phyloP scores from a whole-genome alignment of 176 grass and related monocot species.

The Ananas comosus region DNA sequence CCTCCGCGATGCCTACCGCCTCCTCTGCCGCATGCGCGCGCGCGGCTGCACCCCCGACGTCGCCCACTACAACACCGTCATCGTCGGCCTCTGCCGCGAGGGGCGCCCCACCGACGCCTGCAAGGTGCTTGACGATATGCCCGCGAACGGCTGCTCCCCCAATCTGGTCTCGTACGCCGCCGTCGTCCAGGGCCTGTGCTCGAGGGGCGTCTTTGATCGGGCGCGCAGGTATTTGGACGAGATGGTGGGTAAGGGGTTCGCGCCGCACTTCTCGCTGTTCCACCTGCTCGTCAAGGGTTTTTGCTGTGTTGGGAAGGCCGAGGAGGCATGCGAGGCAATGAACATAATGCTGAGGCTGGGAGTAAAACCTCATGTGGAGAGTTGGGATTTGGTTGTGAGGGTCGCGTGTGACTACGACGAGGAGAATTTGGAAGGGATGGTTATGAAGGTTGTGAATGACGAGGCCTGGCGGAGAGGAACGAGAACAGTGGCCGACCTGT shows the following conservation, averaged over 20 bases:
- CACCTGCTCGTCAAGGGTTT: conserved; percentile 68
- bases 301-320: conserved; percentile 49
- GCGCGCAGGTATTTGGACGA: conserved; percentile 46
- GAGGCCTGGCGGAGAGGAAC: conserved; percentile 15
- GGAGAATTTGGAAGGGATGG: conserved; percentile 8
- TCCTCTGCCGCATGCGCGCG: conserved; percentile 71
- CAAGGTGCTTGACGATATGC: conserved; percentile 80
- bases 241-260: conserved; percentile 43
- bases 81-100: conserved; percentile 57
- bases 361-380: conserved; percentile 49
- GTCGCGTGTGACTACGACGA: conserved; percentile 34
- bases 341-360: conserved; percentile 43
- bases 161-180: conserved; percentile 52
- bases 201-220: conserved; percentile 37
- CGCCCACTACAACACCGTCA: conserved; percentile 70
- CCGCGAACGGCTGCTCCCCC: conserved; percentile 30
- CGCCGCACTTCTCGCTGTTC: conserved; percentile 71
- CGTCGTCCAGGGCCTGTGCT: conserved; percentile 54
- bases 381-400: conserved; percentile 46
- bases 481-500: conserved; percentile 4
- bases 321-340: conserved; percentile 40
- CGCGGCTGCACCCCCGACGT: conserved; percentile 57
- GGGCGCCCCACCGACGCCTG: conserved; percentile 59
- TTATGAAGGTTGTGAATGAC: conserved; percentile 26
- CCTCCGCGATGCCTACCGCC: conserved; percentile 57